These are phyloP conservation scores for Chenopodium album DNA, from an alignment of 148 eudicot species.

Conservation along the genomic window DNA sequence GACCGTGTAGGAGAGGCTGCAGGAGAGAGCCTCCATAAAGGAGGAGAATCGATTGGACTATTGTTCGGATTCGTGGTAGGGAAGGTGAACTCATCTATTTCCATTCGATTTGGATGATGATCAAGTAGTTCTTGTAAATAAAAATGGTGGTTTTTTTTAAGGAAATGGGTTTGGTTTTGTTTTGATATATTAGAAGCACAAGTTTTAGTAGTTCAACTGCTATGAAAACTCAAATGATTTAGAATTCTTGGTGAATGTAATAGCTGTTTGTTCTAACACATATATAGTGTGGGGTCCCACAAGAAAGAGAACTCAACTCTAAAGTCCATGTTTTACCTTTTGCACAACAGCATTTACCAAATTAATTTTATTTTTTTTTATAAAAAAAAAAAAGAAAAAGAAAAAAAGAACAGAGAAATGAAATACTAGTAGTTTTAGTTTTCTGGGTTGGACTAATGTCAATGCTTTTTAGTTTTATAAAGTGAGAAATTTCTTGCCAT, in stretches of 20 bases:
- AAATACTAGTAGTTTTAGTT: background rate
- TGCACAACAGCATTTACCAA: constrained; percentile 13
- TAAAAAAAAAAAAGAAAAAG: constrained; percentile 8
- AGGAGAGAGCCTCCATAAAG: constrained; percentile 42
- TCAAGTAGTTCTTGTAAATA: background rate
- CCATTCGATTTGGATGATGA: constrained; percentile 26
- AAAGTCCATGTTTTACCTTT: constrained; percentile 21
- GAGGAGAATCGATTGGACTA: constrained; percentile 46
- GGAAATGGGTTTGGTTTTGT: background rate
- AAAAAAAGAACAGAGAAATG: background rate
- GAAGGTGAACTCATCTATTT: constrained; percentile 51
- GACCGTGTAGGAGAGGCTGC: constrained; percentile 33
- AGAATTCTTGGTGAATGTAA: constrained; percentile 21
- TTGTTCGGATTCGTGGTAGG: constrained; percentile 31
- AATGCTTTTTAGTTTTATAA: constrained; percentile 17
- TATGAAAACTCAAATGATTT: constrained; percentile 2
- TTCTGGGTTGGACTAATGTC: constrained; percentile 10
- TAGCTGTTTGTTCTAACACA: constrained; percentile 3
- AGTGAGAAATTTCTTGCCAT: constrained; percentile 21
- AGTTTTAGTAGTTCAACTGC: constrained; percentile 26
- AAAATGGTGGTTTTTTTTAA: no score
- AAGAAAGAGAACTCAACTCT: background rate
- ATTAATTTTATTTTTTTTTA: background rate
- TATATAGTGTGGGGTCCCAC: background rate
- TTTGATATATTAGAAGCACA: background rate